Evolutionary conservation across 2,329 filamentous ascomycete species (phyloP), one percentile per base, ranked within the genome.

Genomic region (Mycocentrospora acerina): DNA sequence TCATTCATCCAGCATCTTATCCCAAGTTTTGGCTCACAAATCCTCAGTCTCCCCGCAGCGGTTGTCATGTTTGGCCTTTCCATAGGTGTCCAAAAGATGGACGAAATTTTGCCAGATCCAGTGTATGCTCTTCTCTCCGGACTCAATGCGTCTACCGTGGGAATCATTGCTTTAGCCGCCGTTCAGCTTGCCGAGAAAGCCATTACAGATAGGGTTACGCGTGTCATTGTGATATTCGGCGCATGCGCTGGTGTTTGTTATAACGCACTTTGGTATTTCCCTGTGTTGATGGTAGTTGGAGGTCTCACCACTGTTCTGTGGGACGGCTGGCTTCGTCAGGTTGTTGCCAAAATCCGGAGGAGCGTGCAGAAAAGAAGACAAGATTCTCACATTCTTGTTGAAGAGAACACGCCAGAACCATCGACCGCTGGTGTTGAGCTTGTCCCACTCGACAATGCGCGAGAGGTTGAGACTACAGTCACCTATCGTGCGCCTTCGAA

Each of bases 241-340:
- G 85, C 72, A 1, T 73, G 76, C 7, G 83, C 82, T 0, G 86
- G 85, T 0, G 66, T 89, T 48, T 71, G 85, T 32, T 88, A 88
- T 51, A 87, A 81, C 33, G 79, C 83, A 0, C 65, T 89, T 0
- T 90, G 86, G 86, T 90, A 86, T 48, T 89, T 88, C 30, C 86
- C 86, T 0, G 53, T 80, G 0, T 57, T 89, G 4, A 82, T 88
- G 64, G 51, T 77, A 0, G 47, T 71, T 1, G 78, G 75, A 0
- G 85, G 83, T 0, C 8, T 74, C 1, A 61, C 65, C 0, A 78
- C 80, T 0, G 60, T 81, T 0, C 36, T 78, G 0, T 81, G 79
- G 70, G 84, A 88, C 61, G 29, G 69, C 29, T 75, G 76, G 66
- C 51, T 77, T 7, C 72, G 76, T 12, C 58, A 67, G 0, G 58